phyloP scores from a whole-genome alignment of 352 stramenopile species.

The Pythium vanterpoolii region DNA sequence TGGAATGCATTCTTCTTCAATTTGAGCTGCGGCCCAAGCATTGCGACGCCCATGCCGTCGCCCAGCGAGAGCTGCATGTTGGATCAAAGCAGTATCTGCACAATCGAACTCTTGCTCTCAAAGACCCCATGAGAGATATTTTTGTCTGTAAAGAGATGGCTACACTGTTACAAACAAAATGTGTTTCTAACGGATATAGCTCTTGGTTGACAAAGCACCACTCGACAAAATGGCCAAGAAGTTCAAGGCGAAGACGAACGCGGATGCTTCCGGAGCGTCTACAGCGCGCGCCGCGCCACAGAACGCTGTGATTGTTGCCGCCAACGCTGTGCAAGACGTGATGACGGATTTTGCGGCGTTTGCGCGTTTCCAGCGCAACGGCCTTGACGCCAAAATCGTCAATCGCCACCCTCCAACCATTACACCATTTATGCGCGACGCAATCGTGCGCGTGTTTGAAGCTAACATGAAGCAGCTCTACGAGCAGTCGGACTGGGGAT shows the following conservation, averaged over 20 bases:
- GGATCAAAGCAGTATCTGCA: neutral
- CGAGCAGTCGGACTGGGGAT: conserved; percentile 85
- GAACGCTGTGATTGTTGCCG: conserved; percentile 34
- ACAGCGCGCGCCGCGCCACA: neutral
- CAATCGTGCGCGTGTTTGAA: conserved; percentile 80
- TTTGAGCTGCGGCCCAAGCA: conserved; percentile 47
- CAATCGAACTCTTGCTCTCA: neutral
- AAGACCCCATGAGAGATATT: neutral
- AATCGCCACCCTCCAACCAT: conserved; percentile 42
- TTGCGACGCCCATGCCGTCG: conserved; percentile 19
- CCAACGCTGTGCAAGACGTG: conserved; percentile 56
- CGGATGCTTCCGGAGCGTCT: neutral
- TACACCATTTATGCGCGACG: conserved; percentile 24
- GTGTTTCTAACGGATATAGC: neutral
- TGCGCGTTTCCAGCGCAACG: conserved; percentile 47
- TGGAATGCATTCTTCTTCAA: conserved; percentile 75
- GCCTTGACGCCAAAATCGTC: conserved; percentile 37
- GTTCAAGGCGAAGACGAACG: conserved; percentile 7
- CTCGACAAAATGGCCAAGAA: conserved; percentile 18
- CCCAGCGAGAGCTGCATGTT: conserved; percentile 21
- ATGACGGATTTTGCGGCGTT: conserved; percentile 64
- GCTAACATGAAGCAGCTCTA: conserved; percentile 92
- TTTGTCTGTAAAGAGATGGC: conserved; percentile 4
- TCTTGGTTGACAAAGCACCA: neutral
- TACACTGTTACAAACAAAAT: conserved; percentile 10